Evolutionary conservation across 2,329 filamentous ascomycete species (phyloP), one percentile per base, ranked within the genome.

Genomic region (Lachnellula cervina): DNA sequence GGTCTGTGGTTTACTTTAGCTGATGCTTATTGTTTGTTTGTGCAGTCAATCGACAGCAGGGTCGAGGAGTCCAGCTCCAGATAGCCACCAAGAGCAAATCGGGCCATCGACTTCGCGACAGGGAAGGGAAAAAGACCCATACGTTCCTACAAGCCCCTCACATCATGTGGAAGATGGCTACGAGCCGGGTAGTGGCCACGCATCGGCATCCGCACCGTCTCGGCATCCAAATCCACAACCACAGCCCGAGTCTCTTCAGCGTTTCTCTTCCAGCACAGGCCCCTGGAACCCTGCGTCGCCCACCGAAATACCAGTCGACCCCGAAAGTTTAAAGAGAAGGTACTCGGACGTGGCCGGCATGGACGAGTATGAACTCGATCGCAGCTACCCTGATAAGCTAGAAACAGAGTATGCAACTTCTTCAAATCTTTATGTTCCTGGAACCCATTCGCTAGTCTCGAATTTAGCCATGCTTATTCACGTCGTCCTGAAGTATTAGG

Each of bases 251-350:
- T 19, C 35, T 17, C n/a, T 50, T 38, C 28, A 11, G n/a, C 48
- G 48, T 13, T 50, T 50, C 17, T 38, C 48, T 5, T 23, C 17
- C n/a, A 34, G 35, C 17, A n/a, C 17, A 17, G n/a, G 16, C 7
- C 48, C 48, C 13, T 50, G 48, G 48, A 38, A n/a, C 34, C 48
- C 35, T 6, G 48, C 48, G 9, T 50, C 48, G n/a, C 32, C 48
- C 35, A 35, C 34, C n/a, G 21, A 34, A 38, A 14, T 17, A 23
- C 48, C 48, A 1, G n/a, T 40, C 8, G 25, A 51, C 13, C 35
- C 49, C 35, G 37, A 43, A 28, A 51, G 38, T 4, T 28, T 32
- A 13, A 51, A 51, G 38, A 13, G 37, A n/a, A 19, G 38, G 9
- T 44, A 25, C 25, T 51, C 37, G 21, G 49, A 51, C 6, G 49